A percentile compares a stretch with the other conserved stretches of the same genome.
These are phyloP conservation scores for Piper betle DNA, from an alignment of 164 flowering plant species.

Conservation along the genomic window DNA sequence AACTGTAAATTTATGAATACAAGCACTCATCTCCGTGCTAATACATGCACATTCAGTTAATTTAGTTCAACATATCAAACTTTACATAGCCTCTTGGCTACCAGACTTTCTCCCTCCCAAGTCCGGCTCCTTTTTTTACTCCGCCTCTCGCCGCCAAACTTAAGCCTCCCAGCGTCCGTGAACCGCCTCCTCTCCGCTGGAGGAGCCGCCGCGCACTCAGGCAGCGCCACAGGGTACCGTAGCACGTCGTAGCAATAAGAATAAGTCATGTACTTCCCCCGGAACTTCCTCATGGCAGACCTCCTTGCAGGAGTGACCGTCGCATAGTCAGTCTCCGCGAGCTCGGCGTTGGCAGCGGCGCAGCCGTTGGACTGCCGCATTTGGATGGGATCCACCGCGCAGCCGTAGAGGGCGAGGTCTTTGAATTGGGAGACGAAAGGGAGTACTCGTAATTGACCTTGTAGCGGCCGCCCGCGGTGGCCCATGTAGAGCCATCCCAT, in stretches of 20 bases:
- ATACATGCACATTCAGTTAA: no score
- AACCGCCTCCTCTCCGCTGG: constrained; percentile 40
- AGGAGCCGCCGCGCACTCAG: constrained; percentile 62
- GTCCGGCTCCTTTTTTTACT: constrained; percentile 15
- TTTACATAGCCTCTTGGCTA: not conserved
- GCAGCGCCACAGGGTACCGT: constrained; percentile 55
- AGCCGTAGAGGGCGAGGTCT: constrained; percentile 59
- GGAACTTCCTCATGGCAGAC: constrained; percentile 39
- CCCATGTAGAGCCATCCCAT: constrained; percentile 99
- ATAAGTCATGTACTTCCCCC: constrained; percentile 65
- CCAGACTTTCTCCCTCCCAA: not conserved
- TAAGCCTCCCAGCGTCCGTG: constrained; percentile 54
- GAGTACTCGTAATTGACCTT: constrained; percentile 60
- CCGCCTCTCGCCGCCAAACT: constrained; percentile 26
- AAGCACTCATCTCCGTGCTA: no score
- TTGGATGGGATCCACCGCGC: constrained; percentile 45
- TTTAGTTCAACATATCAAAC: no score
- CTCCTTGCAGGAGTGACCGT: constrained; percentile 28
- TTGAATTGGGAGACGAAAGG: constrained; percentile 66
- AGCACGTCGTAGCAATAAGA: constrained; percentile 67
- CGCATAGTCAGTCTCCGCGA: constrained; percentile 1
- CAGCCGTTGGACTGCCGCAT: constrained; percentile 24
- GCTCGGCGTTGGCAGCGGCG: constrained; percentile 9
- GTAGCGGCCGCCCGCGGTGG: constrained; percentile 70
- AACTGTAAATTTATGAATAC: no score